Base-by-base conservation (phyloP, 2,329 filamentous ascomycete genomes). In the Aureobasidium sp. region DNA sequence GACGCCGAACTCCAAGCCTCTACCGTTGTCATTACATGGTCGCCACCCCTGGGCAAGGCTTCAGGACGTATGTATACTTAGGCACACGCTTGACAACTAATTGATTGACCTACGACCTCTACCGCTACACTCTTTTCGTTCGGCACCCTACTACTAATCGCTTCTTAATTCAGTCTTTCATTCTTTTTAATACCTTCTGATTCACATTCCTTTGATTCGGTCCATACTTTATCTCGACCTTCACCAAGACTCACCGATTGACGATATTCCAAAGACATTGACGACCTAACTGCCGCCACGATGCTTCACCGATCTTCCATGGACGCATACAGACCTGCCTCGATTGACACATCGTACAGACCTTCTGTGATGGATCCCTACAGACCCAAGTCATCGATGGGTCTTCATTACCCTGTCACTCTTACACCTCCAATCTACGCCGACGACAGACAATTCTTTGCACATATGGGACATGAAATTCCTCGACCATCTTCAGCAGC, bases 311-410 rank as follows among this genome's bases (percentile, higher is more conserved):
- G 63, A 63, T 79, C 82, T 77, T 79, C 81, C 78, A 78, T 82
- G 72, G 82, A 80, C 62, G 70, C 73, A 69, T 72, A 76, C 70
- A 71, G 74, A 68, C 73, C 78, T 66, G 74, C 77, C 35, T 79
- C 81, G 66, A 57, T 57, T 40, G 53, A 57, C 19, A 57, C 53
- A 45, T 45, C 53, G 17, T 57, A 62, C 54, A 45, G 63, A 62
- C 80, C 82, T 67, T 79, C 82, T 77, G 79, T 81, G 78, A 78
- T 82, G 72, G 82, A 80, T 64, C 70, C 73, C 68, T 72, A 76
- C 70, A 71, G 74, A 68, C 73, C 78, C 66, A 75, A 77, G 39
- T 80, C 81, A 66, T 75, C 79, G 66, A 77, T 81, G 63, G 75
- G 78, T 67, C 72, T 69, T 54, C 76, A 77, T 57, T 75, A 80